Evolutionary conservation across 139 green algal species (phyloP).

Genomic region (Tetraselmis chui): DNA sequence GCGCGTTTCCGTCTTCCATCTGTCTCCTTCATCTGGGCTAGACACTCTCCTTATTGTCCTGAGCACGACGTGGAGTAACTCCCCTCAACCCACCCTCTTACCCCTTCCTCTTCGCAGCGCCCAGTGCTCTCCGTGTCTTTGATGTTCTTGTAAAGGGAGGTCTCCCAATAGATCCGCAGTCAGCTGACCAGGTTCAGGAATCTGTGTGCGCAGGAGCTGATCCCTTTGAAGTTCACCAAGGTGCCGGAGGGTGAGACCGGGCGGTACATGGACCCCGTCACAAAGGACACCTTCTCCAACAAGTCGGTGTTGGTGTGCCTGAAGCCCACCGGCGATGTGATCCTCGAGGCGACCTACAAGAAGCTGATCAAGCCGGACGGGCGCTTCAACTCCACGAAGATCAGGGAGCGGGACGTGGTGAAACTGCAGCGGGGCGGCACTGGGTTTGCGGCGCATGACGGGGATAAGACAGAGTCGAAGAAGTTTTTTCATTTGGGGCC

Average conservation of each 20-base stretch:
- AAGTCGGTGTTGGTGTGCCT: slow-evolving; percentile 68
- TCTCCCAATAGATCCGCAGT: no score
- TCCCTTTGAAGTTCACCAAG: slow-evolving; percentile 56
- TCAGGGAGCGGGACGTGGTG: slow-evolving; percentile 59
- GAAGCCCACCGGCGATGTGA: slow-evolving; percentile 68
- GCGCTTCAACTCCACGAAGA: slow-evolving; percentile 42
- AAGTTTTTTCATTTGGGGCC: slow-evolving; percentile 55
- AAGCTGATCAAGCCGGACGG: slow-evolving; percentile 74
- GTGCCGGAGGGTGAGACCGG: slow-evolving; percentile 38
- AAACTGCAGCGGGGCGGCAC: slow-evolving; percentile 66
- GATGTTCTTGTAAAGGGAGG: no score
- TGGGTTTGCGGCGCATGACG: slow-evolving; percentile 69
- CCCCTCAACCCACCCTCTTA: no score
- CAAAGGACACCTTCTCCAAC: slow-evolving; percentile 79
- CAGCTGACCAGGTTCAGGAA: no score
- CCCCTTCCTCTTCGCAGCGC: no score
- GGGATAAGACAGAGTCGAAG: slow-evolving; percentile 44
- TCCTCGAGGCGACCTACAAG: slow-evolving; percentile 70
- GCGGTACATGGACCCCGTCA: slow-evolving; percentile 81
- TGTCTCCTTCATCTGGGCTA: no score
- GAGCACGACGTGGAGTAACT: no score
- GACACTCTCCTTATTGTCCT: no score
- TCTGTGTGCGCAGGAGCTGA: no score
- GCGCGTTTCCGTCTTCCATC: no score
- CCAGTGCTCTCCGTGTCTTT: no score